Percentiles rank a stretch among this genome's conserved stretches.
phyloP scores from a whole-genome alignment of 2,329 filamentous ascomycete species.

The Nigrospora oryzae region DNA sequence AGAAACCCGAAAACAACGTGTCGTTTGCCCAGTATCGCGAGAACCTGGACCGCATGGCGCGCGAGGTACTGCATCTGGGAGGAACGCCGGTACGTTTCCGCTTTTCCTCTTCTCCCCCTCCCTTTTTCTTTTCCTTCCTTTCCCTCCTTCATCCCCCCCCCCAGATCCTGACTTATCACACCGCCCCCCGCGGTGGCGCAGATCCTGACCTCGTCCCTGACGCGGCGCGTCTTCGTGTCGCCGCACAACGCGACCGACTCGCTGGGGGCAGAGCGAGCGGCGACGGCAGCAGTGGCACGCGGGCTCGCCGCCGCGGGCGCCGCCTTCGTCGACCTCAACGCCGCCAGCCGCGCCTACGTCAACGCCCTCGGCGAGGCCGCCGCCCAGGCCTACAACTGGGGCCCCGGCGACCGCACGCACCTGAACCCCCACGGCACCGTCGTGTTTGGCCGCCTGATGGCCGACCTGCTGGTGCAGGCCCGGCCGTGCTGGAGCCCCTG shows the following conservation, averaged over 20 bases:
- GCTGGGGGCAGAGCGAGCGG: slow-evolving; percentile 31
- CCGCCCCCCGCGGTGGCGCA: background rate
- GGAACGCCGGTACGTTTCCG: slow-evolving; percentile 32
- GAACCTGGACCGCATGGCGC: slow-evolving; percentile 39
- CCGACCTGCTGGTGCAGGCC: slow-evolving; percentile 34
- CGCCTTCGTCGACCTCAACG: slow-evolving; percentile 44
- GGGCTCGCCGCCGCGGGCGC: slow-evolving; percentile 33
- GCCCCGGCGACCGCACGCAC: slow-evolving; percentile 43
- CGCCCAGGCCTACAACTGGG: slow-evolving; percentile 36
- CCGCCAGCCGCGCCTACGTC: slow-evolving; percentile 39
- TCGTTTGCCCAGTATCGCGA: slow-evolving; percentile 35
- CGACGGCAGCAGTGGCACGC: background rate
- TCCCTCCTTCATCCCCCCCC: too few species aligned
- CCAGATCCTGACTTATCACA: too few species aligned
- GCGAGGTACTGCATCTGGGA: slow-evolving; percentile 31
- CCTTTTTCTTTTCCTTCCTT: too few species aligned
- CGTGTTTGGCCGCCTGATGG: slow-evolving; percentile 51
- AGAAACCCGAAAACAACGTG: slow-evolving; percentile 38
- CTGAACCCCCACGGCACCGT: slow-evolving; percentile 42
- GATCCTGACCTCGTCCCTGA: slow-evolving; percentile 46
- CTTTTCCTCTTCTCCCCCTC: too few species aligned
- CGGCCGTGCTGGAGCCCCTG: slow-evolving; percentile 12
- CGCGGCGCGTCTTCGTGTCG: slow-evolving; percentile 34
- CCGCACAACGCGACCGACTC: slow-evolving; percentile 33
- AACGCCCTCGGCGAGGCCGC: slow-evolving; percentile 40